These are phyloP conservation scores for Hydnum rufescens DNA, from an alignment of 768 basidiomycete species.

Conservation along the genomic window DNA sequence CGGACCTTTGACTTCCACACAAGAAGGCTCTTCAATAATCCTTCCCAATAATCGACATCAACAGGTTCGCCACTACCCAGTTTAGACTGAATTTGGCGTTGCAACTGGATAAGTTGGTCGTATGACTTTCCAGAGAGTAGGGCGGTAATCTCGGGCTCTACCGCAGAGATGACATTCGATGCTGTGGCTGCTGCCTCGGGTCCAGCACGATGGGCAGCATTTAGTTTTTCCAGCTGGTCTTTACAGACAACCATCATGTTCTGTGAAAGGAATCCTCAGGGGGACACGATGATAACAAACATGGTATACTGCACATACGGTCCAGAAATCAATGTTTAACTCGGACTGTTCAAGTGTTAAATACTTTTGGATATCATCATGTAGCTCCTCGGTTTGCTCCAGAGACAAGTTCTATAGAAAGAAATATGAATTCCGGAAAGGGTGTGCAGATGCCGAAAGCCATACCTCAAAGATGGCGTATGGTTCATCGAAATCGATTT, in stretches of 20 bases:
- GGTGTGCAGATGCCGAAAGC: slow-evolving; percentile 7
- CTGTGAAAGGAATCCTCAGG: slow-evolving; percentile 22
- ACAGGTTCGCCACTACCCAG: slow-evolving; percentile 82
- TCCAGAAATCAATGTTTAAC: slow-evolving; percentile 93
- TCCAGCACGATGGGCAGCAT: slow-evolving; percentile 38
- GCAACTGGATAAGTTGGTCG: slow-evolving; percentile 63
- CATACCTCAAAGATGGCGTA: slow-evolving; percentile 92
- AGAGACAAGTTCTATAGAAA: slow-evolving; percentile 51
- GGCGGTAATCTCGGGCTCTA: slow-evolving; percentile 66
- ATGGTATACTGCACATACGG: slow-evolving; percentile 30
- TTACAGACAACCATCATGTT: slow-evolving; percentile 97
- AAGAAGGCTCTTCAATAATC: slow-evolving; percentile 69
- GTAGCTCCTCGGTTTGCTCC: slow-evolving; percentile 79
- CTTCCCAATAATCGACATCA: slow-evolving; percentile 97
- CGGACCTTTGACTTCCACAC: slow-evolving; percentile 93
- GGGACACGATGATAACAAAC: neutral
- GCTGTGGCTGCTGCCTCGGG: slow-evolving; percentile 24
- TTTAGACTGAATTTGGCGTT: slow-evolving; percentile 74
- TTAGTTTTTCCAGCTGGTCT: slow-evolving; percentile 64
- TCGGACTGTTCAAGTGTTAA: slow-evolving; percentile 68
- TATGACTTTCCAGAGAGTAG: slow-evolving; percentile 73
- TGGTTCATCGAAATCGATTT: slow-evolving; percentile 96
- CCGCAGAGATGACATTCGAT: slow-evolving; percentile 35
- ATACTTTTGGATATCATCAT: slow-evolving; percentile 87
- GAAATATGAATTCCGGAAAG: slow-evolving; percentile 7